Evolutionary conservation across 257 asterid species (phyloP), one percentile per base, ranked within the genome.

Genomic region (Salvia hispanica): DNA sequence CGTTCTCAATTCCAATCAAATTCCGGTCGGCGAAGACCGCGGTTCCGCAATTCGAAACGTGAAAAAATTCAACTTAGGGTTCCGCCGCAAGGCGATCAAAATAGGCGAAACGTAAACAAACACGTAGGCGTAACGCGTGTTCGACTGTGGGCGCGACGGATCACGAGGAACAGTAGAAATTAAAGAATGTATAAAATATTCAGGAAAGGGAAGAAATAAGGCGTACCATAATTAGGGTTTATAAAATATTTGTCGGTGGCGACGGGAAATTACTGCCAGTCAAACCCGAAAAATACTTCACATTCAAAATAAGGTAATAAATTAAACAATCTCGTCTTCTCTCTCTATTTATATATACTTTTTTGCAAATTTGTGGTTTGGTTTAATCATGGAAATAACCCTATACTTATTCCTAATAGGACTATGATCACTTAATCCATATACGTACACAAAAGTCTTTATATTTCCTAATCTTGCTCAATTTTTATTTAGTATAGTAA

Each of bases 191-290:
- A 31, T 43, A 18, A 34, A 7, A 54, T 10, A 56, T 14, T 12
- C 44, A 47, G 14, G 21, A 46, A 45, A 56, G 51, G 71, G 13
- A 15, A 46, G 58, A 16, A 67, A 36, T 8, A 21, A 1, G 21
- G 46, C 77, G 72, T 64, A 72, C 67, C 77, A 16, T 33, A 56
- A 31, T 72, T 63, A 62, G 76, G 76, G 76, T 63, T 72, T 72
- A 9, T 63, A 55, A 72, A 63, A 44, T 36, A 64, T 55, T 45
- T 45, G 54, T 15, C 45, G 67, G 43, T 36, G 46, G 65, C 73
- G 72, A 15, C 13, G 59, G 59, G 44, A 33, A 48, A 54, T 14
- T 31, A 72, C 47, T 45, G 72, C 64, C 64, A 72, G 67, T 72
- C 64, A 55, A 72, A 46, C 46, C 44, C 44, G 50, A 47, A 47